phyloP scores from a whole-genome alignment of 495 filamentous ascomycete genomes.

The Penicillium taxi region DNA sequence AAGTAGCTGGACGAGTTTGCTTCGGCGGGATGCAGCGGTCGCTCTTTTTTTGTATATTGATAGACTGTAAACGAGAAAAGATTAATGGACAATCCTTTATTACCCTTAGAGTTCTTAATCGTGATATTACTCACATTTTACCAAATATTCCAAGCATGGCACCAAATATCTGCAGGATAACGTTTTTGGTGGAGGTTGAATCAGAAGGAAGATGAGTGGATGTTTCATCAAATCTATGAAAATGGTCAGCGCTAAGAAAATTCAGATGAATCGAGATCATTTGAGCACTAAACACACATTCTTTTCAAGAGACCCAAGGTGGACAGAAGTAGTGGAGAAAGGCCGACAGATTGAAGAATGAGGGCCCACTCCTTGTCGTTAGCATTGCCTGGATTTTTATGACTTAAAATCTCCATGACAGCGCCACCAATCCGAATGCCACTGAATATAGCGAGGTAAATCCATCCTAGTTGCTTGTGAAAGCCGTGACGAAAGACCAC shows the following conservation, averaged over 20 bases:
- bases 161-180: neutral
- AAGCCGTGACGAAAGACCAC: slow-evolving; percentile 10
- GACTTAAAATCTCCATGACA: slow-evolving; percentile 10
- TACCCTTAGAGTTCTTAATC: neutral
- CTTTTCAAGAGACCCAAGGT: slow-evolving; percentile 11
- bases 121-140: slow-evolving; percentile 1
- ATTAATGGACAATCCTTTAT: neutral
- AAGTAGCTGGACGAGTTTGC: slow-evolving; percentile 10
- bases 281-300: slow-evolving; percentile 12
- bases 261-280: too few species aligned
- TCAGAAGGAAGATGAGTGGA: slow-evolving; percentile 1
- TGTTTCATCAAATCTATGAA: slow-evolving; percentile 9
- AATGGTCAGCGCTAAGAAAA: neutral
- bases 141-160: neutral
- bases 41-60: slow-evolving; percentile 10
- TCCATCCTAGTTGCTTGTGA: slow-evolving; percentile 14
- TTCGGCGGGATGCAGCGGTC: slow-evolving; percentile 9
- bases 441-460: slow-evolving; percentile 12
- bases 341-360: slow-evolving; percentile 12
- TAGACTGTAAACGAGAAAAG: neutral
- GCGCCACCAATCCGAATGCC: slow-evolving; percentile 10
- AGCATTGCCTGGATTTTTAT: slow-evolving; percentile 8
- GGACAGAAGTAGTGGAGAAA: slow-evolving; percentile 11
- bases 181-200: slow-evolving; percentile 2
- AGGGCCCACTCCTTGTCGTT: slow-evolving; percentile 10